Conservation (phyloP, 2,329 filamentous ascomycete genomes). For the Aspergillus carbonarius region DNA sequence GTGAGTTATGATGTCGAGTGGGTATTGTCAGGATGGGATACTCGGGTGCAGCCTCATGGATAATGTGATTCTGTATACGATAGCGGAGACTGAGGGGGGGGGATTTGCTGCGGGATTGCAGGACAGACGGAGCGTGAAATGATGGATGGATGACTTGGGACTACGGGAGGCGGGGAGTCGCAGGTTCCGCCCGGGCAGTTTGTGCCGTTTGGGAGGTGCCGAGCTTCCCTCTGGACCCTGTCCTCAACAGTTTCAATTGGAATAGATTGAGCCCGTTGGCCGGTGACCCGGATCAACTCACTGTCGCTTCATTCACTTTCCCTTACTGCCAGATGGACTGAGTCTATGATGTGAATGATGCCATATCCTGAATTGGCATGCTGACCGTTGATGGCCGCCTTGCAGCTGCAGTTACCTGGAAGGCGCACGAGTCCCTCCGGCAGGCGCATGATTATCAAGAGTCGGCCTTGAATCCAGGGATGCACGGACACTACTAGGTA, state of each 20-base stretch:
- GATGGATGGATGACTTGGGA: conserved; percentile 26
- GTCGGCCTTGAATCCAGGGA: not conserved
- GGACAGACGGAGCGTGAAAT: conserved; percentile 22
- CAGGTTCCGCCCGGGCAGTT: conserved; percentile 22
- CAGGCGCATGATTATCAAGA: conserved; percentile 18
- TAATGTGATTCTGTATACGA: conserved; percentile 9
- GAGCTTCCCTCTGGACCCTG: conserved; percentile 2
- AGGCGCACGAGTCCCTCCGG: conserved; percentile 20
- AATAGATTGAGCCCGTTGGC: not conserved
- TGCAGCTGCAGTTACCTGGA: conserved; percentile 14
- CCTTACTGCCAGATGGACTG: not conserved
- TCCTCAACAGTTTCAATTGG: not conserved
- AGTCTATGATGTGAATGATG: not conserved
- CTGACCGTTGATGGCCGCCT: conserved; percentile 6
- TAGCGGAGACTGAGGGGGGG: not conserved
- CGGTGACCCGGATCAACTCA: not conserved
- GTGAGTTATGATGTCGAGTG: conserved; percentile 7
- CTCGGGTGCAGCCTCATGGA: conserved; percentile 32
- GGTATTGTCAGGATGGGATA: conserved; percentile 27
- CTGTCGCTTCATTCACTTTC: not conserved
- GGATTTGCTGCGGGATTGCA: conserved; percentile 9
- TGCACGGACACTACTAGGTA: conserved; percentile 3
- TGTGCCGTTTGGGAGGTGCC: conserved; percentile 1
- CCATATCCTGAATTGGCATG: not conserved
- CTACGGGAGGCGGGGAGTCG: conserved; percentile 38